Conservation (phyloP, 2,329 filamentous ascomycete genomes). For the Pestalotiopsis fici region DNA sequence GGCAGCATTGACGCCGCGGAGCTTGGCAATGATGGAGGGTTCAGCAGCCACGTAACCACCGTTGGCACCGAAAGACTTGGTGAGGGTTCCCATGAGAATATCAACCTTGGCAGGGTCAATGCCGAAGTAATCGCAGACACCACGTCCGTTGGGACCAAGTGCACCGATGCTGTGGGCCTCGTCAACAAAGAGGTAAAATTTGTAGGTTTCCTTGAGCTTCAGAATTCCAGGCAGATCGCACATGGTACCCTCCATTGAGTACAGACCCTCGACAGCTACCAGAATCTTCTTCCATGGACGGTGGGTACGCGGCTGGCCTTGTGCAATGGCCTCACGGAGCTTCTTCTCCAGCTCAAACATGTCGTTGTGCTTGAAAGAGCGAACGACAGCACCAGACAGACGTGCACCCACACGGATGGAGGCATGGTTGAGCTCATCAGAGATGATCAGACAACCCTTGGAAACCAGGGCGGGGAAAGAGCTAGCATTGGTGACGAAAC, state of each 20-base stretch:
- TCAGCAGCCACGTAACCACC: conserved; percentile 93
- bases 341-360: conserved; percentile 84
- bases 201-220: conserved; percentile 90
- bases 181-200: conserved; percentile 93
- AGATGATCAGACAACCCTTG: conserved; percentile 92
- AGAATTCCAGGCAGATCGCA: conserved; percentile 92
- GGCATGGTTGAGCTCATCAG: conserved; percentile 95
- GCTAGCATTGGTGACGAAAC: conserved; percentile 92
- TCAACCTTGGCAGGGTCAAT: conserved; percentile 87
- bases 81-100: conserved; percentile 96
- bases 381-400: conserved; percentile 91
- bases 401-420: conserved; percentile 95
- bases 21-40: conserved; percentile 89
- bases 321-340: conserved; percentile 89
- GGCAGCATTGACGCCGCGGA: conserved; percentile 82
- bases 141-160: conserved; percentile 82
- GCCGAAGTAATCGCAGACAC: conserved; percentile 96
- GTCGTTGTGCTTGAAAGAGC: conserved; percentile 97
- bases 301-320: conserved; percentile 97
- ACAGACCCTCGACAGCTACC: conserved; percentile 92
- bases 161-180: conserved; percentile 97
- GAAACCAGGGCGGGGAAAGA: conserved; percentile 90
- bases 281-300: conserved; percentile 99
- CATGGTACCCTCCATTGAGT: conserved; percentile 99
- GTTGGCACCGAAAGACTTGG: conserved; percentile 97